Percentiles rank a stretch among this genome's conserved stretches.
phyloP scores from a whole-genome alignment of 352 stramenopile species.

The Bremia lactucae region DNA sequence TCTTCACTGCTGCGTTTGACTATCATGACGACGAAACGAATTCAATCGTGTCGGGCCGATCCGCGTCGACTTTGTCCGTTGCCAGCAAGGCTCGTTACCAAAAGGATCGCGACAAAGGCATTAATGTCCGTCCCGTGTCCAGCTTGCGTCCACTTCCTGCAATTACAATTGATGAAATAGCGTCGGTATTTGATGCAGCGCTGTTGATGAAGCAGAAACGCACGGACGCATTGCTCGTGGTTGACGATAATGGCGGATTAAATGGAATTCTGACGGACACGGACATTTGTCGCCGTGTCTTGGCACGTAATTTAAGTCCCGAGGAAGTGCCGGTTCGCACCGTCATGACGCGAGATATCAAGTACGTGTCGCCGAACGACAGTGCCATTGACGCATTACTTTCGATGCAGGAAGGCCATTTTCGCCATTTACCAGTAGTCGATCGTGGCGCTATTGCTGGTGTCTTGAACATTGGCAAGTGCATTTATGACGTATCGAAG shows the following conservation, averaged over 20 bases:
- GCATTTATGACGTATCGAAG: slow-evolving; percentile 96
- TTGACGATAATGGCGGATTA: slow-evolving; percentile 74
- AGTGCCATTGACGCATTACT: slow-evolving; percentile 93
- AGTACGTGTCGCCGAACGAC: slow-evolving; percentile 90
- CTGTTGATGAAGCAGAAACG: slow-evolving; percentile 88
- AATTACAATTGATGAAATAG: slow-evolving; percentile 59
- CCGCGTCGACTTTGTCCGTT: slow-evolving; percentile 43
- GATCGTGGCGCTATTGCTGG: slow-evolving; percentile 84
- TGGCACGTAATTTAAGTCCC: slow-evolving; percentile 80
- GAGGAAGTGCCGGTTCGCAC: slow-evolving; percentile 56
- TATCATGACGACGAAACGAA: slow-evolving; percentile 42
- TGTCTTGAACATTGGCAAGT: slow-evolving; percentile 97
- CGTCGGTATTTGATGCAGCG: slow-evolving; percentile 83
- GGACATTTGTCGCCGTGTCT: slow-evolving; percentile 89
- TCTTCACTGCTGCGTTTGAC: slow-evolving; percentile 72
- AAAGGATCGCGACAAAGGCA: slow-evolving; percentile 68
- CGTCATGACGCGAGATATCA: slow-evolving; percentile 95
- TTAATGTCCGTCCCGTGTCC: slow-evolving; percentile 70
- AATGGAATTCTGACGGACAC: slow-evolving; percentile 94
- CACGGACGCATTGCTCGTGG: slow-evolving; percentile 88
- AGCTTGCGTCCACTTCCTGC: slow-evolving; percentile 68
- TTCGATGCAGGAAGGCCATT: slow-evolving; percentile 96
- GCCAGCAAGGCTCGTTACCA: slow-evolving; percentile 58
- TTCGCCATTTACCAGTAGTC: slow-evolving; percentile 94
- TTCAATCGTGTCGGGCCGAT: slow-evolving; percentile 48